Conservation (phyloP, 441 rosid species). For the Macaranga tanarius region DNA sequence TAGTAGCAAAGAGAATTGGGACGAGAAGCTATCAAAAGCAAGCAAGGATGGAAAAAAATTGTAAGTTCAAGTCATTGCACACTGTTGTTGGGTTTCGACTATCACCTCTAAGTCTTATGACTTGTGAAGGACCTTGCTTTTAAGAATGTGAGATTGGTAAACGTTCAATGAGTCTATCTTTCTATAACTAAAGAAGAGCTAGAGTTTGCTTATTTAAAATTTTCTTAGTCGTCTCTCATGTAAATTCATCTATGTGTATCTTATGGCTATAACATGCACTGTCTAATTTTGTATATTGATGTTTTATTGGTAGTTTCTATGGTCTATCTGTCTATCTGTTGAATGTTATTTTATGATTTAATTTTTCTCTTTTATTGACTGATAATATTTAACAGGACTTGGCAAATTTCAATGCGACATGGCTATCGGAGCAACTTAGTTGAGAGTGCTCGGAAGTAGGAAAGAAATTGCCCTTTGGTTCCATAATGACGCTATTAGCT, state of each 20-base stretch:
- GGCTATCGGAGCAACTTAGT: no score
- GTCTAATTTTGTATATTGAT: conserved; percentile 9
- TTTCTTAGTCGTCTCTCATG: not conserved
- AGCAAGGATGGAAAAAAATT: conserved; percentile 60
- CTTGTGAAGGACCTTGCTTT: not conserved
- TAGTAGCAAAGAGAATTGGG: conserved; percentile 77
- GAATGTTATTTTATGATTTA: not conserved
- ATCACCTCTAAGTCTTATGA: not conserved
- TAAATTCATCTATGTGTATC: not conserved
- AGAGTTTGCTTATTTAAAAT: not conserved
- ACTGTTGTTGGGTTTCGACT: not conserved
- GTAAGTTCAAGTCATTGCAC: conserved; percentile 33
- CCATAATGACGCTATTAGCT: no score
- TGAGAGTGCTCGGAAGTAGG: no score
- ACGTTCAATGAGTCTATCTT: not conserved
- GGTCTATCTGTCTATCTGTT: conserved; percentile 8
- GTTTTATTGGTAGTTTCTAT: not conserved
- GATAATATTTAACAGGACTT: conserved; percentile 53
- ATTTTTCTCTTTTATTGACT: not conserved
- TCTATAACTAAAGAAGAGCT: not conserved
- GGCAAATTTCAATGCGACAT: conserved; percentile 95
- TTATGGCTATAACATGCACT: not conserved
- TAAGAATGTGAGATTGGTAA: not conserved
- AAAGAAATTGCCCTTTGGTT: no score
- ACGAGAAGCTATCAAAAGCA: conserved; percentile 79